Percentiles rank a stretch among this genome's conserved stretches.
These are phyloP conservation scores for Coniochaeta prunicola DNA, from an alignment of 2,329 filamentous ascomycete species.

Conservation along the genomic window DNA sequence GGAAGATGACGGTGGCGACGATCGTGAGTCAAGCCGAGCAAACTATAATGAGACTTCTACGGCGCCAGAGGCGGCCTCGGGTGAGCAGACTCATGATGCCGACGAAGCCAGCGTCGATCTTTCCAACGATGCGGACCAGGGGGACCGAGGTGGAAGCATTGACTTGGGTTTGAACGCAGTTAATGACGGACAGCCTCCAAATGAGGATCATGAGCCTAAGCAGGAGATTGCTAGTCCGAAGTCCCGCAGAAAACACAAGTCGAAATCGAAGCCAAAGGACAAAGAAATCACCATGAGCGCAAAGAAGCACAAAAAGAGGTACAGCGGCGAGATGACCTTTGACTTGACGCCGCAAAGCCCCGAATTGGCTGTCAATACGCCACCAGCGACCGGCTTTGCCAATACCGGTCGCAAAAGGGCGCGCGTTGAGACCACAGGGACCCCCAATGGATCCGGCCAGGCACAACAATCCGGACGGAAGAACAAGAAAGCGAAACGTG, in stretches of 20 bases:
- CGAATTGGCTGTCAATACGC: not conserved
- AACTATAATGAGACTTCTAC: not conserved
- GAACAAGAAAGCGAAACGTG: not conserved
- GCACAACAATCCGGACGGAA: not conserved
- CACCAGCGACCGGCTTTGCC: not conserved
- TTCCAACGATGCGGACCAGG: not conserved
- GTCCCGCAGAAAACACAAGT: not conserved
- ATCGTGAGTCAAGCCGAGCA: not conserved
- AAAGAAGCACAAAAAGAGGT: not conserved
- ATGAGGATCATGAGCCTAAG: not conserved
- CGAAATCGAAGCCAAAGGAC: not conserved
- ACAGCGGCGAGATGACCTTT: not conserved
- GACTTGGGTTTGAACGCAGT: not conserved
- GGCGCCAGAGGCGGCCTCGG: not conserved
- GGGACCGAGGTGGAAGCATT: not conserved
- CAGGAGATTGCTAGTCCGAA: not conserved
- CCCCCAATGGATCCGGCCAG: not conserved
- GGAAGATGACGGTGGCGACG: not conserved
- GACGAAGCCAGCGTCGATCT: slow-evolving; percentile 1
- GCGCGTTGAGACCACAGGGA: not conserved
- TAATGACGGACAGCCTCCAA: not conserved
- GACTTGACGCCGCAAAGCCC: not conserved
- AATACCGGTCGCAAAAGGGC: not conserved
- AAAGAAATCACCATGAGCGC: not conserved
- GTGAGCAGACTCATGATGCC: not conserved